Evolutionary conservation across 495 filamentous ascomycete genomes (phyloP).

Genomic region (Hypoxylon rickii): DNA sequence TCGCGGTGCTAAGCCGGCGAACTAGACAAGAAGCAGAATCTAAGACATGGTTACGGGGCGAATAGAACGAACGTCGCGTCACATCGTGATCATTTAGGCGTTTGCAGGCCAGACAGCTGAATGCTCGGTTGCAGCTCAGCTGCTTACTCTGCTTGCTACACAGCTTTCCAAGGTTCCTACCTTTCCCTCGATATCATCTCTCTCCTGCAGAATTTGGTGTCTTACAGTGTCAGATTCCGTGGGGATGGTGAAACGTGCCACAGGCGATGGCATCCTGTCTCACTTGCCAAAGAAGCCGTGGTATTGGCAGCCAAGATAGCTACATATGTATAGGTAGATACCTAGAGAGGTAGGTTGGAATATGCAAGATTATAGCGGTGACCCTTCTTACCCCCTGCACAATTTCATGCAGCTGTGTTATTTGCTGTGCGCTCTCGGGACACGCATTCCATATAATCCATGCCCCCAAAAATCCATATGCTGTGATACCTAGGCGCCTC

Average conservation of each 20-base stretch:
- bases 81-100: slow-evolving; percentile 5
- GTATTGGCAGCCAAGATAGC: too few relatives aligned
- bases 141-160: slow-evolving; percentile 29
- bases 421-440: slow-evolving; percentile 19
- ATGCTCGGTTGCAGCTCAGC: slow-evolving; percentile 18
- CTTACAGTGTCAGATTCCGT: slow-evolving; percentile 32
- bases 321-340: slow-evolving; percentile 1
- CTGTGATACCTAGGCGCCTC: slow-evolving; percentile 30
- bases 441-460: slow-evolving; percentile 10
- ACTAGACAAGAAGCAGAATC: slow-evolving; percentile 1
- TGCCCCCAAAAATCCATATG: too few relatives aligned
- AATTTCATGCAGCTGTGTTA: too few relatives aligned
- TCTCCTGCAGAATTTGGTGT: neutral
- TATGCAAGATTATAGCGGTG: neutral
- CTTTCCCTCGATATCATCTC: slow-evolving; percentile 21
- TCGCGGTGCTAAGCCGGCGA: slow-evolving; percentile 5
- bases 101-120: slow-evolving; percentile 16
- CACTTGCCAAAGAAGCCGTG: slow-evolving; percentile 7
- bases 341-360: neutral
- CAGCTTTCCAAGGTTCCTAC: slow-evolving; percentile 6
- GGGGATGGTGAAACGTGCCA: slow-evolving; percentile 35
- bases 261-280: slow-evolving; percentile 11
- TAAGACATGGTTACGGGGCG: slow-evolving; percentile 1
- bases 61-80: neutral
- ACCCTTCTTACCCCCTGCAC: neutral